Conservation (phyloP, 176 grass and related monocot species). For the Juncus inflexus region DNA sequence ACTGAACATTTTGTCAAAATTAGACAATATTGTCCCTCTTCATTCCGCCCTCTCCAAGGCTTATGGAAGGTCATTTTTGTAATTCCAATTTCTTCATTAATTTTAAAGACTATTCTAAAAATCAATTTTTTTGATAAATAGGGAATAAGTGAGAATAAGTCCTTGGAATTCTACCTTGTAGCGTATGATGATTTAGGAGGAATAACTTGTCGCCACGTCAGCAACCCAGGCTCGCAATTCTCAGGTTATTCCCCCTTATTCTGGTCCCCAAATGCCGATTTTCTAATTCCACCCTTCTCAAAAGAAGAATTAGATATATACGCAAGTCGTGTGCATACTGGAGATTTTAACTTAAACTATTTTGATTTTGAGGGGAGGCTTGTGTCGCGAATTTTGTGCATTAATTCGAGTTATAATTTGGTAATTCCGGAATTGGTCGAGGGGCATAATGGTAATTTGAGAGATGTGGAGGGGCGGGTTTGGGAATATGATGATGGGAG, state of each 20-base stretch:
- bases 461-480: constrained; percentile 72
- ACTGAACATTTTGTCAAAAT: constrained; percentile 35
- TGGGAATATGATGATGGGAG: constrained; percentile 90
- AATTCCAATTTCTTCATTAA: neutral
- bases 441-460: constrained; percentile 36
- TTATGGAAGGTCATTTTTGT: constrained; percentile 33
- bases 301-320: constrained; percentile 60
- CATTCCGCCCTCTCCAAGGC: constrained; percentile 21
- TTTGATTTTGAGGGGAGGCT: constrained; percentile 9
- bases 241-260: constrained; percentile 72
- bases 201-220: constrained; percentile 69
- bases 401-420: constrained; percentile 71
- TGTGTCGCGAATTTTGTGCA: constrained; percentile 64
- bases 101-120: constrained; percentile 7
- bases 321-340: constrained; percentile 36
- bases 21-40: constrained; percentile 23
- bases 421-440: constrained; percentile 39
- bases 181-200: constrained; percentile 80
- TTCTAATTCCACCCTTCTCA: constrained; percentile 75
- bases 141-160: constrained; percentile 69
- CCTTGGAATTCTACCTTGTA: constrained; percentile 82
- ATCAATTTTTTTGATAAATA: constrained; percentile 34
- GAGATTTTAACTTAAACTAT: neutral
- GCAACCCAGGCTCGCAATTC: constrained; percentile 43
- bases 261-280: constrained; percentile 73